Base-by-base conservation (phyloP, 371 early-diverging fungal species). In the Rhizopus stolonifer region DNA sequence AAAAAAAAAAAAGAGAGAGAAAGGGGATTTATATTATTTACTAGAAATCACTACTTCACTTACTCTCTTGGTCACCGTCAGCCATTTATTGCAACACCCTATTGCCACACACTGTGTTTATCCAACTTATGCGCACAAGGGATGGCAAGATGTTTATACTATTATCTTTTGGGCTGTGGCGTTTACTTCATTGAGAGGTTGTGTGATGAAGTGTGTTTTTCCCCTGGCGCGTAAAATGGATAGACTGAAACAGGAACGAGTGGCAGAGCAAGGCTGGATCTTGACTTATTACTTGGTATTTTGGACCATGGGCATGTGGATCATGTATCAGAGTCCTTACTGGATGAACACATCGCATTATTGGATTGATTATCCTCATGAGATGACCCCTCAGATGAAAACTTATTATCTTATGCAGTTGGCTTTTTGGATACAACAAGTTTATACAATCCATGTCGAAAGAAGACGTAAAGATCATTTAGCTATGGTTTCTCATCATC, bases 401-500 rank as follows among this genome's bases (percentile, higher is more conserved):
- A 70, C 75, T 60, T 94, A 87, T 65, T 94, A 93, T 61, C 66
- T 92, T 49, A 74, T 83, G 57, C 88, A 91, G 55, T 64, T 83
- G 15, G 85, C 87, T 3, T 92, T 89, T 60, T 94, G 91, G 91
- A 46, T 90, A 17, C 88, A 88, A 45, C 88, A 88, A 58, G 51
- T 88, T 29, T 79, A 85, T 55, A 82, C 84, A 1, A 69, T 91
- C 11, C 79, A 85, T 43, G 73, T 89, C 34, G 92, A 94, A 59
- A 84, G 88, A 52, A 81, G 80, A 25, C 80, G 90, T 58, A 90
- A 87, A 56, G 94, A 94, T 63, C 88, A 86, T 52, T 25, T 67
- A 32, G 86, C 85, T 49, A 88, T 91, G 87, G 54, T 88, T n/a
- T 59, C 80, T n/a, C 94, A 94, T 72, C 94, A 94, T 52, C 60